Evolutionary conservation across 345 rosid species (phyloP), one percentile per base, ranked within the genome.

Genomic region (Hevea brasiliensis): DNA sequence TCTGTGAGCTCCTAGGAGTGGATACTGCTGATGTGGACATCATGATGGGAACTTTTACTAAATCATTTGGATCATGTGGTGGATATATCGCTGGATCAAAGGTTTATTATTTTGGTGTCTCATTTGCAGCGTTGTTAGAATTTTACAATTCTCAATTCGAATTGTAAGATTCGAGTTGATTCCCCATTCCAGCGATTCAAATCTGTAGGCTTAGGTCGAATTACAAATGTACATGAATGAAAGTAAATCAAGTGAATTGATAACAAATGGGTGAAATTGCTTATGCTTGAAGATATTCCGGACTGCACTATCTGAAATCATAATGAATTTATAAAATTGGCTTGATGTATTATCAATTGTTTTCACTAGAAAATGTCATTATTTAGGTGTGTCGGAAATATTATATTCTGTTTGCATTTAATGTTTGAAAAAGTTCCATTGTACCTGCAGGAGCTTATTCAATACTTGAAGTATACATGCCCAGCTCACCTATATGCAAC

Each of bases 11-110:
- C 68, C 81, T 95, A 58, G 98, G 97, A 62, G 98, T 95, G 58
- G 92, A 95, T 73, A 82, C 99, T 51, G 89, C 90, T 68, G 97
- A 92, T 77, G 92, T 95, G 73, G 99, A 95, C 79, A 41, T 95
- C 69, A 95, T 95, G 99, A 95, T 95, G 99, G 99, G 99, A 85
- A 95, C 97, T 82, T 95, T 95, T 82, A 85, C 97, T 1, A 92
- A 95, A 81, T 92, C 99, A 18, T 95, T 95, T 63, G 98, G 97
- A 35, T 95, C 99, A 47, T 92, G 94, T 79, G 99, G 99, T 68
- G 99, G 99, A 69, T 95, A 92, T 77, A 88, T 95, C 87, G 96
- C 97, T 47, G 98, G 97, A 70, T 92, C 98, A 58, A 89, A 92
- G 99, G 99, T 95, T n/a, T n/a, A n/a, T 68, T 66, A 79, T 65